phyloP scores from a whole-genome alignment of 768 basidiomycete species.

The Xerocomellus chrysenteron region DNA sequence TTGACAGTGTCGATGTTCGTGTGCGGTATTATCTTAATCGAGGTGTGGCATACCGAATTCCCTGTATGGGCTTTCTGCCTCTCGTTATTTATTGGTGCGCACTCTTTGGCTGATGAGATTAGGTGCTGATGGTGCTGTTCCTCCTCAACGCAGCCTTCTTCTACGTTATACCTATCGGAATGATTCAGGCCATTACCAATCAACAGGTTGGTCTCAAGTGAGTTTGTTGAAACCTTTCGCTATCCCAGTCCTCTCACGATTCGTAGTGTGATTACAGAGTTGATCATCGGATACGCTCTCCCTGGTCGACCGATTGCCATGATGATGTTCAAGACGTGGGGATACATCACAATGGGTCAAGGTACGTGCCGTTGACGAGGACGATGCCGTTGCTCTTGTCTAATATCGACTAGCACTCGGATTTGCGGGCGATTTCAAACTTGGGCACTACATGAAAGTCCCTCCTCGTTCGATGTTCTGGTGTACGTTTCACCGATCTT shows the following conservation, averaged over 20 bases:
- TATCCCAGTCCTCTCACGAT: background rate
- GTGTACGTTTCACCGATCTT: slow-evolving; percentile 26
- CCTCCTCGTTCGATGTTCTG: slow-evolving; percentile 68
- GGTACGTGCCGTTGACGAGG: slow-evolving; percentile 2
- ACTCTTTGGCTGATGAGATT: slow-evolving; percentile 8
- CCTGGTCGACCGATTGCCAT: slow-evolving; percentile 71
- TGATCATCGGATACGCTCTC: slow-evolving; percentile 57
- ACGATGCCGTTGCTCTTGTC: background rate
- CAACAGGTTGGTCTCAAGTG: slow-evolving; percentile 64
- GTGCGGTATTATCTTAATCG: slow-evolving; percentile 57
- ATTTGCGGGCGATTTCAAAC: slow-evolving; percentile 72
- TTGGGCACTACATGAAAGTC: slow-evolving; percentile 75
- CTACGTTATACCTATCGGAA: slow-evolving; percentile 74
- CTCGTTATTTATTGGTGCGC: slow-evolving; percentile 26
- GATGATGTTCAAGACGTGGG: slow-evolving; percentile 80
- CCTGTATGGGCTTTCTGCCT: slow-evolving; percentile 45
- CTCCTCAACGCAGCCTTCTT: slow-evolving; percentile 37
- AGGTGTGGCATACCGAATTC: slow-evolving; percentile 56
- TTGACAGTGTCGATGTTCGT: slow-evolving; percentile 47
- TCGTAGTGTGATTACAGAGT: slow-evolving; percentile 61
- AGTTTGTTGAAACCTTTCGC: background rate
- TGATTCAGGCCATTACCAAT: slow-evolving; percentile 79
- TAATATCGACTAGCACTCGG: slow-evolving; percentile 43
- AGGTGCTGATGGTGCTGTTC: background rate
- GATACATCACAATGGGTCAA: slow-evolving; percentile 64